A percentile compares a stretch with the other conserved stretches of the same genome.
These are phyloP conservation scores for Neurospora hispaniola DNA, from an alignment of 495 filamentous ascomycete genomes.

Conservation along the genomic window DNA sequence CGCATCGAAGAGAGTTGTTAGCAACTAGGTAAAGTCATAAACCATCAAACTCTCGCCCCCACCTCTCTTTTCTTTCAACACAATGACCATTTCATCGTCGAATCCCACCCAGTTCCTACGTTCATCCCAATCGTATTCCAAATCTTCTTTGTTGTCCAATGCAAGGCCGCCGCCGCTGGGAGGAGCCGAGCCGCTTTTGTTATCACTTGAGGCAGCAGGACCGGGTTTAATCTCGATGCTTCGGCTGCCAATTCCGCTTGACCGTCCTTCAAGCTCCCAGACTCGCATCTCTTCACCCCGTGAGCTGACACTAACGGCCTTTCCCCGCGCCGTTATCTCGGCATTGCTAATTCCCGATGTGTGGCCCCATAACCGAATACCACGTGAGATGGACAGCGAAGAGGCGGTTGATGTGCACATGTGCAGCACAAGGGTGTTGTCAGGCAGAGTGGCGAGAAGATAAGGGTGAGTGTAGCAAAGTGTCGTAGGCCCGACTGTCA, in stretches of 20 bases:
- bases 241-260: constrained; percentile 24
- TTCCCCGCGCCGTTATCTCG: constrained; percentile 77
- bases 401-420: constrained; percentile 65
- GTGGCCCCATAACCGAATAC: constrained; percentile 82
- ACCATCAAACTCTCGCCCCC: constrained; percentile 69
- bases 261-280: constrained; percentile 82
- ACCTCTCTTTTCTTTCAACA: constrained; percentile 58
- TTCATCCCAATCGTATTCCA: constrained; percentile 16
- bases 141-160: neutral
- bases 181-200: no score
- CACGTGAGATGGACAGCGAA: constrained; percentile 57
- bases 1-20: neutral
- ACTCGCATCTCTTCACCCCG: constrained; percentile 79
- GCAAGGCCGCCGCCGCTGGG: neutral
- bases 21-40: constrained; percentile 76
- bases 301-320: constrained; percentile 78
- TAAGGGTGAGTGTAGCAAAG: constrained; percentile 89
- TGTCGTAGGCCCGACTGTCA: constrained; percentile 48
- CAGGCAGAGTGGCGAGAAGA: constrained; percentile 73
- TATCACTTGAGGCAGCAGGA: constrained; percentile 14
- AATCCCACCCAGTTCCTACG: constrained; percentile 68
- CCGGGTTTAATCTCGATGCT: constrained; percentile 36
- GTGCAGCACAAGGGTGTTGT: constrained; percentile 87
- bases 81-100: constrained; percentile 85
- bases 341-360: constrained; percentile 83